These are phyloP conservation scores for Halenospora varia DNA, from an alignment of 495 filamentous ascomycete genomes.

Conservation along the genomic window DNA sequence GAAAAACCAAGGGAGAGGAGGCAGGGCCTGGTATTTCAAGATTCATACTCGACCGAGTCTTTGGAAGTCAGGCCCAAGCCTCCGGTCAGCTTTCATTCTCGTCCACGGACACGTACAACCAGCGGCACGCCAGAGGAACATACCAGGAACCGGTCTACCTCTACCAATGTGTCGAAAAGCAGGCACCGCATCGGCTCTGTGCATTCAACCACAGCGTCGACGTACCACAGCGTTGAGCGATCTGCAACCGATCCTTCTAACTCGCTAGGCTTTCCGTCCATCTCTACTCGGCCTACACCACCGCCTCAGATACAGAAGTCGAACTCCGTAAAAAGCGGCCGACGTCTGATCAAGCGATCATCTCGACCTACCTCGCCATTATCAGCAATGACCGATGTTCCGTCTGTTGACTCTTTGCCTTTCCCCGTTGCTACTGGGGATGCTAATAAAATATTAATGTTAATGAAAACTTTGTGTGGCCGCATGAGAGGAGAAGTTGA, in stretches of 20 bases:
- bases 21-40: slow-evolving; percentile 50
- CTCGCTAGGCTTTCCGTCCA: slow-evolving; percentile 30
- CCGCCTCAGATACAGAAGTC: slow-evolving; percentile 35
- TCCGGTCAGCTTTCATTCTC: slow-evolving; percentile 27
- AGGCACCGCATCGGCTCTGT: slow-evolving; percentile 52
- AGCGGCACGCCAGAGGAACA: slow-evolving; percentile 39
- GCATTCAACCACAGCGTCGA: slow-evolving; percentile 33
- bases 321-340: slow-evolving; percentile 34
- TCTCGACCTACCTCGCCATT: slow-evolving; percentile 45
- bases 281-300: slow-evolving; percentile 27
- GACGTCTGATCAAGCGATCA: slow-evolving; percentile 44
- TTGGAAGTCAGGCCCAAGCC: slow-evolving; percentile 19
- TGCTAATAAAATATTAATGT: slow-evolving; percentile 56
- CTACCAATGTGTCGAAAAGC: slow-evolving; percentile 32
- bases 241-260: slow-evolving; percentile 33
- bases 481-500: slow-evolving; percentile 67
- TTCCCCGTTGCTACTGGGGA: slow-evolving; percentile 55
- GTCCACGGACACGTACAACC: slow-evolving; percentile 46
- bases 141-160: slow-evolving; percentile 30
- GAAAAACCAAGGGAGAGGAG: slow-evolving; percentile 31
- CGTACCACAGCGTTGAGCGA: slow-evolving; percentile 35
- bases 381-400: slow-evolving; percentile 30
- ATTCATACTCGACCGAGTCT: slow-evolving; percentile 29
- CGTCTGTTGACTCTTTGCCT: slow-evolving; percentile 49
- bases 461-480: slow-evolving; percentile 67